Evolutionary conservation across 2,329 filamentous ascomycete species (phyloP), one percentile per base, ranked within the genome.

Genomic region (Lasiodiplodia sp.): DNA sequence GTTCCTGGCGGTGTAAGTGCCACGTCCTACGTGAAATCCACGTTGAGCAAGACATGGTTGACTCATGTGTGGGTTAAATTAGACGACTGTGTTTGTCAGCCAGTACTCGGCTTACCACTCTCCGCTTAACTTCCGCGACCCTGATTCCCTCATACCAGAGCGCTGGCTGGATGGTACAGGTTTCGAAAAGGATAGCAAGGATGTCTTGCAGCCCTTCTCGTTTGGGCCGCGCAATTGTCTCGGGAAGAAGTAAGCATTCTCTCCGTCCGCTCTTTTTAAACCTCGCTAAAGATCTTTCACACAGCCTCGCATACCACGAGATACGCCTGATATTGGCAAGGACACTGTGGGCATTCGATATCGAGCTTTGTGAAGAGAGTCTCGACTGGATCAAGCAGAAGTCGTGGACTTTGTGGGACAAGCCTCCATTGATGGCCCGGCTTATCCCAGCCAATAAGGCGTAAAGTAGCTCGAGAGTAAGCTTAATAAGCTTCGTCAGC

Each of bases 281-380:
- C 4, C 3, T 6, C 10, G 34, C 28, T 47, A 12, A 44, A 49
- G 69, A 34, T 56, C 67, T 16, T 38, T 4, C n/a, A 16, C 37
- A 12, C 21, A 79, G 66, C 40, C 71, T 81, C 12, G 79, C 79
- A 1, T 77, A 77, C 60, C 74, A 76, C 14, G 79, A 81, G 68
- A 76, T 79, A 70, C 72, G 77, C 3, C 51, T 83, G 1, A 77
- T 80, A 1, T 68, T 83, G 21, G 74, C 80, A 8, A 79, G 78
- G 66, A 53, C 83, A 28, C 38, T 82, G 1, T 83, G 74, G 72
- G 73, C 73, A 0, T 83, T 83, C 66, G 79, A 84, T 71, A 64
- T 81, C 28, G 72, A 78, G 67, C 69, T 80, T 21, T 69, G 73
- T 16, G 66, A 68, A 34, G 71, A 78, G 58, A 55, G 73, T 0